Percentiles rank a stretch among this genome's conserved stretches.
Evolutionary conservation across 371 early-diverging fungal genomes (phyloP).

Genomic region (Lichtheimia corymbifera): DNA sequence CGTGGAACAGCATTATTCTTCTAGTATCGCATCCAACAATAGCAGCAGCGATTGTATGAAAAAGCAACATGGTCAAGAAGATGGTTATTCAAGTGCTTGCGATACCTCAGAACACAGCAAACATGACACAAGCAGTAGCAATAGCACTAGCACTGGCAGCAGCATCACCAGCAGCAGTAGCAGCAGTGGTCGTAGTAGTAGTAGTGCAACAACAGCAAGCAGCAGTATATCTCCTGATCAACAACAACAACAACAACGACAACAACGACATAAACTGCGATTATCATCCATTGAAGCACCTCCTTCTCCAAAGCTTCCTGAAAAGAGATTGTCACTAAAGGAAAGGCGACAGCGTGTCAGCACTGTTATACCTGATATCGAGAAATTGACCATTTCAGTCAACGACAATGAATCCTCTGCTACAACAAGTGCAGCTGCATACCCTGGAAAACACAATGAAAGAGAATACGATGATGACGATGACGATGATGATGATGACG

Average conservation of each 20-base stretch:
- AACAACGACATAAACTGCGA: slow-evolving; percentile 2
- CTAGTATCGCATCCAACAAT: slow-evolving; percentile 7
- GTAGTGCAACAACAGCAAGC: neutral
- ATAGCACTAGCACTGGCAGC: neutral
- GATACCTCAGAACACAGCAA: neutral
- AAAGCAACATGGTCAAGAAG: slow-evolving; percentile 10
- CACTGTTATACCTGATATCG: slow-evolving; percentile 1
- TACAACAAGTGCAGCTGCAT: too few species aligned
- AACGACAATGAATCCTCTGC: neutral
- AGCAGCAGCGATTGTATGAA: slow-evolving; percentile 14
- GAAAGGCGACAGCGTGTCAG: neutral
- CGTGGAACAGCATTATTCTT: slow-evolving; percentile 24
- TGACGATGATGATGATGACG: slow-evolving; percentile 9
- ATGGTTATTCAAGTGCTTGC: neutral
- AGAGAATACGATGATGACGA: neutral
- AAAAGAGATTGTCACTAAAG: slow-evolving; percentile 1
- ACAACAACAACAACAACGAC: too few species aligned
- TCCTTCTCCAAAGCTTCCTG: neutral
- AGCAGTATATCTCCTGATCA: too few species aligned
- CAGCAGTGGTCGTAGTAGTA: slow-evolving; percentile 1
- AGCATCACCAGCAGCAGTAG: neutral
- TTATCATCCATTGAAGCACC: slow-evolving; percentile 11
- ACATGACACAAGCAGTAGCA: slow-evolving; percentile 1
- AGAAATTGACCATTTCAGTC: slow-evolving; percentile 5
- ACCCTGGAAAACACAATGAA: too few species aligned